phyloP scores from a whole-genome alignment of 2,329 filamentous ascomycete species.

The Penicillium sp. region DNA sequence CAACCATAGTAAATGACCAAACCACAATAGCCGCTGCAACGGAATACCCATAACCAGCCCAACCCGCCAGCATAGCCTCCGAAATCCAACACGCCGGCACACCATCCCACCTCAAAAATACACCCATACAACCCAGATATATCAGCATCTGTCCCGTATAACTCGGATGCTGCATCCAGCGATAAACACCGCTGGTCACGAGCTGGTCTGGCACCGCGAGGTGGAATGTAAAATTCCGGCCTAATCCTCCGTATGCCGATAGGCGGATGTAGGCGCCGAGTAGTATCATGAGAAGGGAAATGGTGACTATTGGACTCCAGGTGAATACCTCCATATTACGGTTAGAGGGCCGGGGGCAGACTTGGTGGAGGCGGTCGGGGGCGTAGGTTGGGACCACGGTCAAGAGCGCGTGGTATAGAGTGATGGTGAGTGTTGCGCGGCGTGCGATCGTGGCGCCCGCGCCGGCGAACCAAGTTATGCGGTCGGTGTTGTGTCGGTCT shows the following conservation, averaged over 20 bases:
- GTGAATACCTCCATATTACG: slow-evolving; percentile 21
- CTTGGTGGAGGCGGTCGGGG: background rate
- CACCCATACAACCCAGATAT: slow-evolving; percentile 1
- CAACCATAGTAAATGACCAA: slow-evolving; percentile 13
- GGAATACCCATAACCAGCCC: slow-evolving; percentile 14
- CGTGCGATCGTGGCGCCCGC: slow-evolving; percentile 5
- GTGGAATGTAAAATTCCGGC: slow-evolving; percentile 55
- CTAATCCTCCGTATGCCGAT: slow-evolving; percentile 47
- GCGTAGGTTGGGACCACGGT: slow-evolving; percentile 6
- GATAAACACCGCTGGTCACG: slow-evolving; percentile 50
- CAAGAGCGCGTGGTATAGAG: slow-evolving; percentile 24
- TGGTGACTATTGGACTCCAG: slow-evolving; percentile 20
- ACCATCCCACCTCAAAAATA: slow-evolving; percentile 44
- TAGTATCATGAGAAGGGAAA: slow-evolving; percentile 20
- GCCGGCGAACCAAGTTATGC: slow-evolving; percentile 18
- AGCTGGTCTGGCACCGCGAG: slow-evolving; percentile 49
- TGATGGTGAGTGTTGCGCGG: slow-evolving; percentile 2
- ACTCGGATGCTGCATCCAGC: slow-evolving; percentile 53
- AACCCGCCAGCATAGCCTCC: background rate
- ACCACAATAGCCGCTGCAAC: background rate
- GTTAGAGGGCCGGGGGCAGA: slow-evolving; percentile 21
- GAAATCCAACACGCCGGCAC: slow-evolving; percentile 40
- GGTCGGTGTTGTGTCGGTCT: slow-evolving; percentile 15
- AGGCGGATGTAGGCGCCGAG: slow-evolving; percentile 31
- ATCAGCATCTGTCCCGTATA: slow-evolving; percentile 49